Evolutionary conservation across 2,329 filamentous ascomycete species (phyloP), one percentile per base, ranked within the genome.

Genomic region (Nothophaeocryptopus gaeumannii): DNA sequence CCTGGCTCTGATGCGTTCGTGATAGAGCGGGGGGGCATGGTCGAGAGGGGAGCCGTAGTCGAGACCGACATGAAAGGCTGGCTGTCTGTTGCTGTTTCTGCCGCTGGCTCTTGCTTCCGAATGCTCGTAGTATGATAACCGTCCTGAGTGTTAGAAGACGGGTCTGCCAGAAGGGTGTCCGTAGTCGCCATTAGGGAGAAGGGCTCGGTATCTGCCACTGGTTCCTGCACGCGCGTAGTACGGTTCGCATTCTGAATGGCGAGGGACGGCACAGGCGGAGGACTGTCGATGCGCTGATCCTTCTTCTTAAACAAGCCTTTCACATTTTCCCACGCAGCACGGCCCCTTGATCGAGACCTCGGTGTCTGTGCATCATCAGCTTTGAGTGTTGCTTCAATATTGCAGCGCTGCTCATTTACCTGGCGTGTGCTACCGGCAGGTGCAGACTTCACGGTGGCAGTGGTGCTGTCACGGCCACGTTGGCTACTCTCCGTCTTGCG

Each of bases 261-360:
- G 29, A 5, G 32, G 16, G 33, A 16, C 31, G 39, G 31, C 8
- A 39, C 20, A 20, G 41, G 46, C 13, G 47, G 43, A 20, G 44
- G 49, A 36, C 12, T 9, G 14, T 32, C 14, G 2, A 32, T 31
- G 16, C 44, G 39, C 36, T 45, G 36, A 2, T 44, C 15, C 45
- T 60, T 57, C 49, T 60, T 63, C 8, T 63, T 58, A n/a, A 65
- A 63, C n/a, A 67, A 44, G 9, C 57, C 61, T 13, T 61, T 60
- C 41, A 67, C 39, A 47, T 64, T 66, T 52, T 64, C 56, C 11
- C 65, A 45, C 5, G 65, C 51, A 8, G 55, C 44, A 2, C 60
- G 60, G 35, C 62, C 62, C 49, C 60, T 67, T 7, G 63, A 64
- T 12, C 54, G 59, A 4, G 58, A 55, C 29, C 63, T 53, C 30